Percentiles rank a stretch among this genome's conserved stretches.
Evolutionary conservation across 2,329 filamentous ascomycete species (phyloP).

Genomic region (Cladosporium sp.): DNA sequence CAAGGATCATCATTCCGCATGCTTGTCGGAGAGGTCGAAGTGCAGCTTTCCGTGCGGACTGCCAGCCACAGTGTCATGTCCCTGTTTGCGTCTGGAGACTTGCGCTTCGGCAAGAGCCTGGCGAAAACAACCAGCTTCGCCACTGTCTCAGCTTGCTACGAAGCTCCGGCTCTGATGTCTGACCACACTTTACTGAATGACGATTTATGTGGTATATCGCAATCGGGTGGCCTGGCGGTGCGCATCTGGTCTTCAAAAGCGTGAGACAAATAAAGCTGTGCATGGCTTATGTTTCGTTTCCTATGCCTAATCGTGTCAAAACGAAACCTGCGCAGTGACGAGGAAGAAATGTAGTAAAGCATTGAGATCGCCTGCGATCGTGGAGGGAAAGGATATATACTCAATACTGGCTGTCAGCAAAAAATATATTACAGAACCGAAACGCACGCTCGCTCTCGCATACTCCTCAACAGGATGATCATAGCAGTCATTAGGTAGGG

Average conservation of each 20-base stretch:
- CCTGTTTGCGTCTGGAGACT: not conserved
- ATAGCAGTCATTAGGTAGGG: slow-evolving; percentile 6
- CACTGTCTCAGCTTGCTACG: not conserved
- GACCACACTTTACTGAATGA: not conserved
- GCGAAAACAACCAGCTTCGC: not conserved
- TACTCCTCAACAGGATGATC: not conserved
- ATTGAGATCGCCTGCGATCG: not conserved
- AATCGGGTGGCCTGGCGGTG: not conserved
- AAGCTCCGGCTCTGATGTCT: not conserved
- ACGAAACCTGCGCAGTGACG: not conserved
- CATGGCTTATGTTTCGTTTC: not conserved
- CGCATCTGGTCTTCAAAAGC: not conserved
- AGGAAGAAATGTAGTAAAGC: not conserved
- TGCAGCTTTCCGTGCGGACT: not conserved
- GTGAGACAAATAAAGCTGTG: not conserved
- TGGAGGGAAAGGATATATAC: not conserved
- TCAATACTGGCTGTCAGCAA: not conserved
- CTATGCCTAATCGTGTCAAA: not conserved
- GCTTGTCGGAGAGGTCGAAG: not conserved
- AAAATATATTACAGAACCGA: not conserved
- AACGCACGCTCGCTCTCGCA: not conserved
- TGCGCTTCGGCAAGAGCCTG: not conserved
- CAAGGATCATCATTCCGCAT: not conserved
- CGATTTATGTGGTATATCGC: not conserved
- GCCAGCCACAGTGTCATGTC: not conserved